phyloP scores from a whole-genome alignment of 179 eudicot genomes.

The Silene coronaria region DNA sequence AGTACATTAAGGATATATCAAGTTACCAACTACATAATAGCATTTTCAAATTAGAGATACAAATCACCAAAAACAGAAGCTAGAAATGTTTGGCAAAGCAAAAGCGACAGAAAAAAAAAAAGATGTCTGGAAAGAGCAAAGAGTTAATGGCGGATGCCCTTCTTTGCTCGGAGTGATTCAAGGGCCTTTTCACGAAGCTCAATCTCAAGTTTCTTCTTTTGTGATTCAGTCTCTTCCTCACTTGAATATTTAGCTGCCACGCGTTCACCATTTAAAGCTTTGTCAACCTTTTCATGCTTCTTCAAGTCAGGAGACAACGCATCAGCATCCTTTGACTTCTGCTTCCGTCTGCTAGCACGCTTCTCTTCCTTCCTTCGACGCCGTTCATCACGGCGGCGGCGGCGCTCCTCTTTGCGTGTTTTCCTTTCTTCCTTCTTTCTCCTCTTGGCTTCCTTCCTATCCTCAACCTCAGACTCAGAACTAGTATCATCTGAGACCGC shows the following conservation, averaged over 20 bases:
- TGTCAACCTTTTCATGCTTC: constrained; percentile 34
- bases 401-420: constrained; percentile 71
- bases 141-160: constrained; percentile 58
- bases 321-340: constrained; percentile 49
- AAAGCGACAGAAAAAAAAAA: constrained; percentile 21
- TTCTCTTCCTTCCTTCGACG: constrained; percentile 68
- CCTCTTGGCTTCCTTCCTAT: constrained; percentile 71
- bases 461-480: constrained; percentile 67
- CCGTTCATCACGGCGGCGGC: constrained; percentile 71
- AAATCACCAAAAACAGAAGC: constrained; percentile 19
- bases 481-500: constrained; percentile 57
- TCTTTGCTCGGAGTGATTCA: constrained; percentile 86
- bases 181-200: constrained; percentile 92
- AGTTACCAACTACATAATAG: constrained; percentile 37
- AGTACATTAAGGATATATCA: constrained; percentile 50
- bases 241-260: constrained; percentile 34
- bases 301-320: constrained; percentile 46
- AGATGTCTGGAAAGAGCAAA: constrained; percentile 26
- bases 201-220: constrained; percentile 83
- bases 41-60: constrained; percentile 37
- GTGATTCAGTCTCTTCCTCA: constrained; percentile 51
- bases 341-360: constrained; percentile 58
- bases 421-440: constrained; percentile 82
- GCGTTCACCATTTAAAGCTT: constrained; percentile 47
- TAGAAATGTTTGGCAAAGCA: constrained; percentile 20